Conservation (phyloP, 805 yeast species). For the Ogataea naganishii region DNA sequence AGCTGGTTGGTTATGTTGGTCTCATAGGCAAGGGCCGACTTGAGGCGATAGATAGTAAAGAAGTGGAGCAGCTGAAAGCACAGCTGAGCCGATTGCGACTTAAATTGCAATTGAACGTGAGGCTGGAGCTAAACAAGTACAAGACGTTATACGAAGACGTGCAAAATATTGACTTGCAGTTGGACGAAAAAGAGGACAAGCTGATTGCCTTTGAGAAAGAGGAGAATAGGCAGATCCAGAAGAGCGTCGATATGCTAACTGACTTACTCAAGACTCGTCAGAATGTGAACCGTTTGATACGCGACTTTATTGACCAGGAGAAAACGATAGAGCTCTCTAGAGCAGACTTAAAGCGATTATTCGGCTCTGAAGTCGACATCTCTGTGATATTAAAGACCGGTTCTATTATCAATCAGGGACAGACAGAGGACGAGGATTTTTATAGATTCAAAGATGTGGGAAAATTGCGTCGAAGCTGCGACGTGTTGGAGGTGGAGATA, state of each 20-base stretch:
- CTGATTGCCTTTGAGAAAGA: constrained; percentile 12
- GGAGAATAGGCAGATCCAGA: constrained; percentile 11
- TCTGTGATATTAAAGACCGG: constrained; percentile 16
- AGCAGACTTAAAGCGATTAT: constrained; percentile 16
- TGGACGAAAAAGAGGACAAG: constrained; percentile 10
- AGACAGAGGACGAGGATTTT: constrained; percentile 13
- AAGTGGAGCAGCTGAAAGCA: constrained; percentile 10
- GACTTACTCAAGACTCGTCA: constrained; percentile 15
- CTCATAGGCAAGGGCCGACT: constrained; percentile 9
- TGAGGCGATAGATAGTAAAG: constrained; percentile 7
- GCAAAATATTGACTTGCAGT: constrained; percentile 10
- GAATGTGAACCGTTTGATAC: constrained; percentile 16
- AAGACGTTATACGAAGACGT: constrained; percentile 7
- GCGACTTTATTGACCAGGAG: constrained; percentile 12
- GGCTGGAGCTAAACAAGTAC: constrained; percentile 13
- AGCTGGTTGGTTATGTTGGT: constrained; percentile 9
- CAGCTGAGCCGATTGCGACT: constrained; percentile 11
- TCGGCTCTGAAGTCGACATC: constrained; percentile 18
- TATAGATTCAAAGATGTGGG: constrained; percentile 11
- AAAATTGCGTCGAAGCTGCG: constrained; percentile 13
- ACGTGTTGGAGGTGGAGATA: constrained; percentile 13
- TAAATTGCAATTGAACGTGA: constrained; percentile 10
- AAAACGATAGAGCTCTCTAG: constrained; percentile 14
- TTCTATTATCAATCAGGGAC: constrained; percentile 8
- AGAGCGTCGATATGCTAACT: constrained; percentile 13